A percentile compares a stretch with the other conserved stretches of the same genome.
phyloP scores from a whole-genome alignment of 805 yeast genomes.

The Tetrapisispora namnaoensis region DNA sequence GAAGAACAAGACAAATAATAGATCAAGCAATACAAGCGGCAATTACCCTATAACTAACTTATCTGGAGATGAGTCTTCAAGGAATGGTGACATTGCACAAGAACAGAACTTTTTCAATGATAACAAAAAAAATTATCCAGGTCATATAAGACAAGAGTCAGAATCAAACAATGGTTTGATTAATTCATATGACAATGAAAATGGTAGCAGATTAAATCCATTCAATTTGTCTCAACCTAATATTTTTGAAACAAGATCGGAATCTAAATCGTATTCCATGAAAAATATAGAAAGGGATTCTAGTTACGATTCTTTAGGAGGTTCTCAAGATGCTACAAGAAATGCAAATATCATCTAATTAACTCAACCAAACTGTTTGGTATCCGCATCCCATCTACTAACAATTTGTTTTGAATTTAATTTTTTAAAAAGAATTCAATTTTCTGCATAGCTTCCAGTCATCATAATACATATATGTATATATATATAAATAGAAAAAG shows the following conservation, averaged over 20 bases:
- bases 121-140: conserved; percentile 16
- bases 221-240: conserved; percentile 9
- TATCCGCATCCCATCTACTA: neutral
- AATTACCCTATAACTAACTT: neutral
- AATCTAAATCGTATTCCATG: neutral
- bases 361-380: neutral
- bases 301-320: conserved; percentile 13
- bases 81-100: neutral
- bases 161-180: conserved; percentile 25
- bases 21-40: conserved; percentile 1
- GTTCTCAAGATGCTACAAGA: conserved; percentile 8
- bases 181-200: conserved; percentile 16
- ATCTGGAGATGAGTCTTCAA: conserved; percentile 4
- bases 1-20: conserved; percentile 1
- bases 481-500: too few relatives aligned
- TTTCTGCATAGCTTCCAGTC: neutral
- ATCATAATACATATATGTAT: too few relatives aligned
- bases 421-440: neutral
- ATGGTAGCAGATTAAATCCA: conserved; percentile 1
- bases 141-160: conserved; percentile 22
- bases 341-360: conserved; percentile 8
- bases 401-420: neutral
- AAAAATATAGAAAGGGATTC: conserved; percentile 12
- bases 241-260: conserved; percentile 5
- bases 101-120: neutral